A percentile compares a stretch with the other conserved stretches of the same genome.
Evolutionary conservation across 306 rosid genomes (phyloP).

Genomic region (Inga oerstediana): DNA sequence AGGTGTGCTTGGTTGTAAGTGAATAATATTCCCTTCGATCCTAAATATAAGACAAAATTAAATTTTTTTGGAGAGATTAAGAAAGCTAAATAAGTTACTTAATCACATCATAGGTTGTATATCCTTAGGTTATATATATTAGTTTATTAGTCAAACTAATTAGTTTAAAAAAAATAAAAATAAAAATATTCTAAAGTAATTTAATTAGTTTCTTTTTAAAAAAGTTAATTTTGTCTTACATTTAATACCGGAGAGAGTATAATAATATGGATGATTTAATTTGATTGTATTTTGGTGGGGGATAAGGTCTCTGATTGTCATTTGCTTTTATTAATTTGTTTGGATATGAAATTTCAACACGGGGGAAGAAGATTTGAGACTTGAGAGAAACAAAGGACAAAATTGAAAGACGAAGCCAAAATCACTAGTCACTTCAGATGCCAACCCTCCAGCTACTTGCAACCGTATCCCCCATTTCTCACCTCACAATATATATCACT

Average conservation of each 20-base stretch:
- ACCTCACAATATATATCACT: neutral
- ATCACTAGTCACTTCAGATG: constrained; percentile 10
- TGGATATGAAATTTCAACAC: constrained; percentile 11
- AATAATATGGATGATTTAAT: neutral
- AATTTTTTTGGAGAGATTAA: no score
- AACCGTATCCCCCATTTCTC: neutral
- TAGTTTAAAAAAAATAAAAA: no score
- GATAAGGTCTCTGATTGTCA: neutral
- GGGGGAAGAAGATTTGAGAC: constrained; percentile 17
- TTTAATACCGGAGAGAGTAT: no score
- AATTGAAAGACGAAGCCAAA: neutral
- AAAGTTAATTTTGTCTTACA: no score
- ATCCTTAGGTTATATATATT: no score
- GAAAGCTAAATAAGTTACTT: no score
- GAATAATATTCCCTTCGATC: no score
- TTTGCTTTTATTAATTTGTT: neutral
- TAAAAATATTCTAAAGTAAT: no score
- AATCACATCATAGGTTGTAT: no score
- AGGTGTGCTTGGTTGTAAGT: neutral
- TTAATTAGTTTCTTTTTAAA: no score
- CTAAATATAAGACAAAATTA: no score
- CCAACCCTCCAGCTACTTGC: constrained; percentile 3
- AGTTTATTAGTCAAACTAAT: no score
- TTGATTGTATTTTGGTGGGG: neutral
- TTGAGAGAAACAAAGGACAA: constrained; percentile 33